phyloP scores from a whole-genome alignment of 371 early-diverging fungal species.

The Mortierella sp. region DNA sequence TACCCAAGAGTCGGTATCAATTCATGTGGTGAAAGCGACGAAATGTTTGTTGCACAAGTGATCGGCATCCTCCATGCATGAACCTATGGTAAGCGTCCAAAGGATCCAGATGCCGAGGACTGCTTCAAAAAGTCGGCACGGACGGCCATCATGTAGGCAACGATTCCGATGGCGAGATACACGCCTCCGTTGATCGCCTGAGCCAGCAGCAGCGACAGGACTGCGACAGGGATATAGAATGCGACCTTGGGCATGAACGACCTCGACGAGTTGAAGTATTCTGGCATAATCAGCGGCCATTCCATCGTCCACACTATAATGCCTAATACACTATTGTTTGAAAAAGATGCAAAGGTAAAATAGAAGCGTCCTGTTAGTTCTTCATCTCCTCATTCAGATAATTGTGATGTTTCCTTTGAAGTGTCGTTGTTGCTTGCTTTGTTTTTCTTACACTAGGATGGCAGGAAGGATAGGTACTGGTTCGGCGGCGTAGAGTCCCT shows the following conservation, averaged over 20 bases:
- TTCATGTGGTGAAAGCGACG: neutral
- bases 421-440: too few relatives aligned
- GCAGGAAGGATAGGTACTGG: constrained; percentile 41
- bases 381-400: too few relatives aligned
- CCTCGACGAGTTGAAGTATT: constrained; percentile 28
- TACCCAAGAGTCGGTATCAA: too few relatives aligned
- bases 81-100: constrained; percentile 38
- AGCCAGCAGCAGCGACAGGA: constrained; percentile 34
- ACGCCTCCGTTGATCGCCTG: constrained; percentile 49
- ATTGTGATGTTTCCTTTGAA: too few relatives aligned
- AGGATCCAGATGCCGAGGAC: constrained; percentile 9
- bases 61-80: neutral
- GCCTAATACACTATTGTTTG: constrained; percentile 30
- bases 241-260: constrained; percentile 41
- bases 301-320: constrained; percentile 35
- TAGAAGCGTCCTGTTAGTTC: neutral
- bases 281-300: constrained; percentile 32
- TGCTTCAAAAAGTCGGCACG: constrained; percentile 42
- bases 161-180: constrained; percentile 45
- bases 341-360: neutral
- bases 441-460: constrained; percentile 40
- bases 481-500: constrained; percentile 21
- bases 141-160: constrained; percentile 50
- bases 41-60: neutral
- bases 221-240: constrained; percentile 42